A percentile compares a stretch with the other conserved stretches of the same genome.
Conservation (phyloP, 2,329 filamentous ascomycete genomes). For the Hypoxylon sp. region DNA sequence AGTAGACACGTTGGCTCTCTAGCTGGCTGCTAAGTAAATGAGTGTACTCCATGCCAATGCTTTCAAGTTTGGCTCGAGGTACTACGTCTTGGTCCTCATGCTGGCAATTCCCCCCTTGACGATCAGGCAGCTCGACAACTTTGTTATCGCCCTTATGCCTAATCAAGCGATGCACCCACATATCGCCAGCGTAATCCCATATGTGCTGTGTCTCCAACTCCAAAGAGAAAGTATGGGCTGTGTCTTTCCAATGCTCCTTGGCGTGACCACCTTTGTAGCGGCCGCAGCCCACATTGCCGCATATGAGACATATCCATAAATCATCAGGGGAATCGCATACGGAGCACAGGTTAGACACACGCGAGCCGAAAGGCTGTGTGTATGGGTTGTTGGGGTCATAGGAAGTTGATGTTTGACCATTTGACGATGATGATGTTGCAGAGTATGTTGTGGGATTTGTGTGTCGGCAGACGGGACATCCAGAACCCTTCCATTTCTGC, state of each 20-base stretch:
- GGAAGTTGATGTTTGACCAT: conserved; percentile 44
- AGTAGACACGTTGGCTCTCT: conserved; percentile 92
- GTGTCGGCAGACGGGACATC: conserved; percentile 95
- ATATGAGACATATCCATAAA: conserved; percentile 96
- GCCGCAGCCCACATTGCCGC: conserved; percentile 92
- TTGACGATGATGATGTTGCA: conserved; percentile 48
- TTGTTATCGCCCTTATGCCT: conserved; percentile 94
- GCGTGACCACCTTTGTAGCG: conserved; percentile 95
- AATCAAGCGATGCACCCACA: conserved; percentile 95
- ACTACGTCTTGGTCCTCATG: conserved; percentile 75
- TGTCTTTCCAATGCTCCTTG: conserved; percentile 92
- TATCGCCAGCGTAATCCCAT: conserved; percentile 97
- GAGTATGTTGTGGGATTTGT: conserved; percentile 70
- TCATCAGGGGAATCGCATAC: conserved; percentile 86
- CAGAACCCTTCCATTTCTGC: conserved; percentile 94
- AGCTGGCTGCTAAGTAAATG: conserved; percentile 93
- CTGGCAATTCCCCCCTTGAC: conserved; percentile 52
- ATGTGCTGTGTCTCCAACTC: conserved; percentile 95
- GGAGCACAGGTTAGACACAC: conserved; percentile 79
- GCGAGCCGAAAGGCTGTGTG: conserved; percentile 70
- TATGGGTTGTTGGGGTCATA: conserved; percentile 66
- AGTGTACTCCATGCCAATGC: conserved; percentile 93
- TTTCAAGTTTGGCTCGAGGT: conserved; percentile 77
- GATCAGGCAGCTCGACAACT: conserved; percentile 86
- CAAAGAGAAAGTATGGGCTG: conserved; percentile 90